A percentile compares a stretch with the other conserved stretches of the same genome.
Conservation (phyloP, 208 protist species). For the Trypanosoma platydactyli region DNA sequence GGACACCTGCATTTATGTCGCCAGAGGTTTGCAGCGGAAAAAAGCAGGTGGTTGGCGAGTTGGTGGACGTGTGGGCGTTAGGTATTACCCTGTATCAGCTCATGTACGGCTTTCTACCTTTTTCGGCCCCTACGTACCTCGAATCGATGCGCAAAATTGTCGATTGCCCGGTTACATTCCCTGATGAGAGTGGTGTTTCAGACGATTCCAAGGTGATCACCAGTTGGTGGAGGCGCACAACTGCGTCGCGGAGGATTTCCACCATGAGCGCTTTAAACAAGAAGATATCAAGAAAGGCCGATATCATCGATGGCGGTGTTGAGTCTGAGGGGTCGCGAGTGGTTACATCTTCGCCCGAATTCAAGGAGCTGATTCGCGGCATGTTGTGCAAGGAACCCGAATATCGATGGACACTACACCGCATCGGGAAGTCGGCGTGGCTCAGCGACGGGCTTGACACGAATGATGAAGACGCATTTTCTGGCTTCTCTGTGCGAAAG, state of each 20-base stretch:
- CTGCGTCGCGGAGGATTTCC: too few species aligned
- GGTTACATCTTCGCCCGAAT: conserved; percentile 16
- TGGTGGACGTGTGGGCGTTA: conserved; percentile 60
- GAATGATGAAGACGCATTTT: neutral
- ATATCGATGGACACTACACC: conserved; percentile 27
- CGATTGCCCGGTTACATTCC: conserved; percentile 38
- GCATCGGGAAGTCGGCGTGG: conserved; percentile 12
- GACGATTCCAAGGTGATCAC: too few species aligned
- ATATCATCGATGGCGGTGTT: neutral
- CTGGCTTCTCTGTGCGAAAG: neutral
- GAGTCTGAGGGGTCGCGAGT: neutral
- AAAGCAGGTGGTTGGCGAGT: conserved; percentile 23
- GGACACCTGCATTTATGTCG: conserved; percentile 59
- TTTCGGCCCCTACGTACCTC: conserved; percentile 26
- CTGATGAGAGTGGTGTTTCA: conserved; percentile 19
- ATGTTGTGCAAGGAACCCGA: conserved; percentile 61
- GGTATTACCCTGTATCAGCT: conserved; percentile 66
- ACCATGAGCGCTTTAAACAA: neutral
- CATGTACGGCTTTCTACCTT: conserved; percentile 50
- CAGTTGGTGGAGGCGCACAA: too few species aligned
- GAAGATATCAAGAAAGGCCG: too few species aligned
- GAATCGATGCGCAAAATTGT: conserved; percentile 35
- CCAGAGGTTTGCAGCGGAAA: conserved; percentile 47
- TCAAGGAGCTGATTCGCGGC: conserved; percentile 50
- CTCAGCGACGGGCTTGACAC: neutral